Evolutionary conservation across 2,329 filamentous ascomycete genomes (phyloP), one percentile per base, ranked within the genome.

Genomic region (Talaromyces piceae): DNA sequence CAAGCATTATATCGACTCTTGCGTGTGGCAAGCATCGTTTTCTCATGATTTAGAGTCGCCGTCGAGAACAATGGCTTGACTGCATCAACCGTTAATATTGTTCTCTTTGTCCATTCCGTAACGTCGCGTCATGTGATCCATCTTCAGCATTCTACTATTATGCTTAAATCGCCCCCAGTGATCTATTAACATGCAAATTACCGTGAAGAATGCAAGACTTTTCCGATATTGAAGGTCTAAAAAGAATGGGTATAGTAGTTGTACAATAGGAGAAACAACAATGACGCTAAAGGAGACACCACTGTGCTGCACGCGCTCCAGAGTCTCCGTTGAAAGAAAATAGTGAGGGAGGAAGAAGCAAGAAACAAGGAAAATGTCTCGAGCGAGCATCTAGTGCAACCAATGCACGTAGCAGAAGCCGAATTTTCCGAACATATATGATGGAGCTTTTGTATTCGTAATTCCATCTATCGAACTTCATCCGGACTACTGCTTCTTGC

Each of bases 401-500:
- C 33, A 37, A n/a, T n/a, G 20, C n/a, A 37, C 20, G 33, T 18
- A 20, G 16, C 33, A 18, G 20, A 18, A 8, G 31, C 33, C 33
- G 33, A 18, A 11, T 18, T 20, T 18, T 37, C 33, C 33, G 33
- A n/a, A 9, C 33, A 37, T 7, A 20, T 7, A 18, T 37, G 9
- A 18, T 8, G n/a, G 31, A 33, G n/a, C n/a, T 16, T 33, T 33
- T 37, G 33, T 9, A 16, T 43, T 27, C 12, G 9, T 47, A 22
- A 13, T 22, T n/a, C 11, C 22, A 9, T 16, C 23, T 71, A 18
- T 37, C 20, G 33, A n/a, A 37, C 33, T 37, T 4, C 33, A 37
- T 37, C 33, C 33, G n/a, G 20, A 37, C 68, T 67, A 79, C 79
- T 59, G 80, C 75, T 51, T 78, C 77, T 62, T 91, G 26, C 20